Evolutionary conservation across 2,329 filamentous ascomycete genomes (phyloP).

Genomic region (Aureobasidium sp.): DNA sequence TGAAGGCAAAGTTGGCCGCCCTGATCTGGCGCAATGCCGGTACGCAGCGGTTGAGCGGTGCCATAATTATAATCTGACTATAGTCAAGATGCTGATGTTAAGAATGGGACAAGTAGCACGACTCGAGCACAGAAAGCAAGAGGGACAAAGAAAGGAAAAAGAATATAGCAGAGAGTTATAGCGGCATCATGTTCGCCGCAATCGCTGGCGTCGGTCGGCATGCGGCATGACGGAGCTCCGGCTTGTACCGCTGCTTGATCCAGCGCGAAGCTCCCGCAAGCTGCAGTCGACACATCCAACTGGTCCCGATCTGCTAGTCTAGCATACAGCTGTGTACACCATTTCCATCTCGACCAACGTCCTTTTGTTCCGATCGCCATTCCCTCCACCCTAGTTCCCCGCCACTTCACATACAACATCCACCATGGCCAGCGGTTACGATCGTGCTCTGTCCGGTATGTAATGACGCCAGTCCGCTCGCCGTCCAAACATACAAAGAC

Average conservation of each 20-base stretch:
- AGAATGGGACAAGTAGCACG: background rate
- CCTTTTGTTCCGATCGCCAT: background rate
- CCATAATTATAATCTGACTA: conserved; percentile 3
- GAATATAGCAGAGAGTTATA: background rate
- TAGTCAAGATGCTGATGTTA: background rate
- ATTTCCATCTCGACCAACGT: background rate
- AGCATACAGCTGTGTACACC: background rate
- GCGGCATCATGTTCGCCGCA: background rate
- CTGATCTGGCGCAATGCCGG: conserved; percentile 24
- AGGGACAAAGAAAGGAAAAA: background rate
- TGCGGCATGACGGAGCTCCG: background rate
- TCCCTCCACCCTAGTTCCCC: background rate
- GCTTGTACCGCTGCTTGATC: background rate
- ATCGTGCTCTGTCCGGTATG: conserved; percentile 55
- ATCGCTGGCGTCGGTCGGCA: background rate
- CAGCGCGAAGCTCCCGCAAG: conserved; percentile 3
- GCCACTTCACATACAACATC: background rate
- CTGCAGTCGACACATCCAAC: background rate
- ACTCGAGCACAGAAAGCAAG: background rate
- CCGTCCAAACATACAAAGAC: background rate
- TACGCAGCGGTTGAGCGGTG: conserved; percentile 13
- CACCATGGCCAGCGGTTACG: conserved; percentile 86
- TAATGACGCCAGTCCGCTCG: conserved; percentile 7
- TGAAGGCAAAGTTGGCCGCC: conserved; percentile 22
- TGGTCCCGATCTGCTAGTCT: background rate